A percentile compares a stretch with the other conserved stretches of the same genome.
These are phyloP conservation scores for Oryza longistaminata DNA, from an alignment of 176 grass and related monocot genomes.

Conservation along the genomic window DNA sequence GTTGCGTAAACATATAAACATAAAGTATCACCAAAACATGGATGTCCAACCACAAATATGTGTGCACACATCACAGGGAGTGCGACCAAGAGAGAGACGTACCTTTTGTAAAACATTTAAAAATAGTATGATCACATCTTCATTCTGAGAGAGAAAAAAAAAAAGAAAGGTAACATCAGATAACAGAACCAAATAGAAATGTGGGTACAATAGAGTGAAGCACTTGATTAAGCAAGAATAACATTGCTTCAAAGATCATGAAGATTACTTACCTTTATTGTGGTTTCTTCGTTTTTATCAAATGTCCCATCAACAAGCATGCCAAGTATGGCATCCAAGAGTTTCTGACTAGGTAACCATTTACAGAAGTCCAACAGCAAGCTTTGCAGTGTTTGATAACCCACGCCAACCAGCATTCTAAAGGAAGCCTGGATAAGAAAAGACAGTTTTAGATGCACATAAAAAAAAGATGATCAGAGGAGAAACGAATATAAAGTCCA, in stretches of 20 bases:
- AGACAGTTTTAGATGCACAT: conserved; percentile 30
- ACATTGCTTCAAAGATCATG: conserved; percentile 30
- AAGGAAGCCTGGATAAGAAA: conserved; percentile 76
- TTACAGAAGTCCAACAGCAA: conserved; percentile 96
- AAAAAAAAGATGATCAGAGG: conserved; percentile 21
- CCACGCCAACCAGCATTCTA: conserved; percentile 77
- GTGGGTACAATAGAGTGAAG: conserved; percentile 32
- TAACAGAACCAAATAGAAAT: conserved; percentile 28
- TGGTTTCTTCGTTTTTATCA: conserved; percentile 74
- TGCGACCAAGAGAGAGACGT: not conserved
- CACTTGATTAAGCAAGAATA: conserved; percentile 30
- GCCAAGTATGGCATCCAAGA: conserved; percentile 79
- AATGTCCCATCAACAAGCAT: conserved; percentile 97
- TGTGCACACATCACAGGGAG: not conserved
- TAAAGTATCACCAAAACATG: conserved; percentile 21
- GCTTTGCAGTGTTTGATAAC: conserved; percentile 94
- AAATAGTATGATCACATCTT: conserved; percentile 91
- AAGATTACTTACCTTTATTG: conserved; percentile 65
- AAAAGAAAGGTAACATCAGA: conserved; percentile 37
- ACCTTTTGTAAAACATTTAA: conserved; percentile 94
- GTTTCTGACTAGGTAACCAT: conserved; percentile 75
- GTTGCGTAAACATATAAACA: conserved; percentile 43
- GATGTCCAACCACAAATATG: not conserved
- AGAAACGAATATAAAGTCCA: not conserved
- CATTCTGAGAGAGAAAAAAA: conserved; percentile 65